Base-by-base conservation (phyloP, 2,329 filamentous ascomycete genomes). In the Alternaria postmessia region DNA sequence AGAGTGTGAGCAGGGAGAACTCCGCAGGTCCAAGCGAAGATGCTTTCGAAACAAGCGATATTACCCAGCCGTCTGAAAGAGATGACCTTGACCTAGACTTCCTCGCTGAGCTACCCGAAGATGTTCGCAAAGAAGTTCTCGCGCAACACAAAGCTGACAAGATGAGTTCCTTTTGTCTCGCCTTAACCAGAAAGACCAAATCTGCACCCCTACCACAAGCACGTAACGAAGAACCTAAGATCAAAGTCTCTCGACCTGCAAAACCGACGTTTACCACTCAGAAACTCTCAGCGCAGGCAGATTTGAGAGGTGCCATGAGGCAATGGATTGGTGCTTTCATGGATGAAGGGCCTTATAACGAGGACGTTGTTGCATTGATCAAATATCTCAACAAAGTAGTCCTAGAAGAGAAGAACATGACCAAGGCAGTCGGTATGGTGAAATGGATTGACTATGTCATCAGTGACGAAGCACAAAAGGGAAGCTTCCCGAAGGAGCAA, bases 101-200 rank as follows among this genome's bases (percentile, higher is more conserved):
- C 71, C 87, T 98, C 3, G 88, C 90, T 1, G 93, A 93, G 16
- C 82, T 98, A 1, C 94, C 94, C 0, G 89, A 91, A 65, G 92
- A 96, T 47, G 36, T 78, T 22, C 66, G 75, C 34, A 53, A 56
- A 16, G 94, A 98, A 78, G 85, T 98, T 7, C 78, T 97, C 2
- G 88, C 87, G 20, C 91, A 96, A 69, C 89, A 94, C 71, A 85
- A 69, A 44, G 66, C 72, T 28, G 64, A 67, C 5, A 74, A 72
- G 56, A 60, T 75, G n/a, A 63, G 69, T 32, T 61, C 68, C 5
- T 65, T 68, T 7, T 67, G 68, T 5, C 68, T 80, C 64, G 41
- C 70, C 52, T 22, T 80, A 65, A 51, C 65, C 73, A 69, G 39
- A 59, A 69, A 49, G 75, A 70, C 34, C 52, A 69, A 67, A 34